Base-by-base conservation (phyloP, 345 rosid genomes). In the Lenwebbia sp. region DNA sequence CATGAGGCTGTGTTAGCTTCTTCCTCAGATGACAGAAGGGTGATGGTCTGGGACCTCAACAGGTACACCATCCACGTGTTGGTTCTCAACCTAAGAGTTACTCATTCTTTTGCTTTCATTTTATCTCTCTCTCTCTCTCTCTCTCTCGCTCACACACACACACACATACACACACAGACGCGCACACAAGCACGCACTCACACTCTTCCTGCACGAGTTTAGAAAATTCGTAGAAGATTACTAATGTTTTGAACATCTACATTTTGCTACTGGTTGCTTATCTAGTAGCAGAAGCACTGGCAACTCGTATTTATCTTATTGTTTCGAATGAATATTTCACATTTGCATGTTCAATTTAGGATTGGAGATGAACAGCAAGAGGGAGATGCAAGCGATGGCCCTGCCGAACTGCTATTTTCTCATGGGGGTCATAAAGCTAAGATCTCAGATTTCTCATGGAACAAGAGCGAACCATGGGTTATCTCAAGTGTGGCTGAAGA, bases 1-100 rank as follows among this genome's bases (percentile, higher is more conserved):
- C 97, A 97, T 62, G 99, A 94, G 86, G 93, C 97, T 5, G 96
- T 97, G 87, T 91, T 96, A 49, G 99, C 98, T 78, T 97, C 99
- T 88, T 94, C 97, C 15, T 96, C 97, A 22, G 98, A 94, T 85
- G 99, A 95, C 91, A 90, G 99, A 91, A 96, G 99, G 86, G 82
- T 97, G 87, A 96, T 93, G 90, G 94, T 97, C 84, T 96, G 99
- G 99, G 99, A 96, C 87, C 93, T 97, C 25, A 95, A 90, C 91
- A 96, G 99, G 99, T 97, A 93, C 41, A 74, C 83, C 23, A 28
- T 86, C 23, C 56, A 57, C 19, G 55, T 8, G n/a, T 47, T 49
- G 82, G 58, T 51, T 50, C 82, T 83, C 52, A 47, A 44, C 65
- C 82, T 51, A 82, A 17, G 28, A 52, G 19, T 52, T 62, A 6